Evolutionary conservation across 2,329 filamentous ascomycete genomes (phyloP).

Genomic region (Phialophora expanda): DNA sequence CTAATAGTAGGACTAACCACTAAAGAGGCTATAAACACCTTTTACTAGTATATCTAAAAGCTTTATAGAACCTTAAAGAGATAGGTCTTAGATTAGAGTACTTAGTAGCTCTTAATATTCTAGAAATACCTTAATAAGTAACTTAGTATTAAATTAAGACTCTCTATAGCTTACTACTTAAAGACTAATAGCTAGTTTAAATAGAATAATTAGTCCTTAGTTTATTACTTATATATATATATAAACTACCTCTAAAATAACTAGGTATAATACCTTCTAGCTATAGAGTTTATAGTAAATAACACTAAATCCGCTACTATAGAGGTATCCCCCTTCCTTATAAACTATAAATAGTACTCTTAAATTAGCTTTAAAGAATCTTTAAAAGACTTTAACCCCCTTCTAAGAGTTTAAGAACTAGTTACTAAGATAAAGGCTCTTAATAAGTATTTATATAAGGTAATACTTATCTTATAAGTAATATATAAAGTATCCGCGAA

Average conservation of each 20-base stretch:
- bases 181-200: conserved; percentile 1
- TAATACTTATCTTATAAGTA: conserved; percentile 1
- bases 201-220: background rate
- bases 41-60: conserved; percentile 3
- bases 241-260: background rate
- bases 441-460: background rate
- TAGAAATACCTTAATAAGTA: conserved; percentile 1
- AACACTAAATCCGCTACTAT: background rate
- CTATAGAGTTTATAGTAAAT: background rate
- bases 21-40: background rate
- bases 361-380: background rate
- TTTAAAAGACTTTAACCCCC: background rate
- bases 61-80: background rate
- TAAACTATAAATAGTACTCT: background rate
- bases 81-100: conserved; percentile 1
- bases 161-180: background rate
- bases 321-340: background rate
- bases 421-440: conserved; percentile 1
- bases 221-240: background rate
- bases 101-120: background rate
- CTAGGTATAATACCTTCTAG: background rate
- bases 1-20: background rate
- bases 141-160: background rate
- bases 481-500: background rate
- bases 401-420: conserved; percentile 3